A percentile compares a stretch with the other conserved stretches of the same genome.
These are phyloP conservation scores for Gossypium australe DNA, from an alignment of 345 rosid genomes.

Conservation along the genomic window DNA sequence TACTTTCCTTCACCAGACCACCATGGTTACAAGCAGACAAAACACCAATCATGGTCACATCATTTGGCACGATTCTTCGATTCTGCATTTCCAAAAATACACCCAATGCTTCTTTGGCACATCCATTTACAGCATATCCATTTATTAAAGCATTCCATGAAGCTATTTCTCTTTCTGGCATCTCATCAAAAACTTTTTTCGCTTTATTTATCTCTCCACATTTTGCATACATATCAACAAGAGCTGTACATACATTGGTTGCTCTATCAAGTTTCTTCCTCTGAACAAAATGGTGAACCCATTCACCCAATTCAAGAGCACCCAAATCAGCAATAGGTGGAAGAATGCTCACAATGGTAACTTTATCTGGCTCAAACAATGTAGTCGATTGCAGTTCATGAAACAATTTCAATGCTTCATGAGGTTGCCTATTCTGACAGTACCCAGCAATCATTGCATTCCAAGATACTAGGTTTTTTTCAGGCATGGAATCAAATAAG, in stretches of 20 bases:
- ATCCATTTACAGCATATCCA: slow-evolving; percentile 68
- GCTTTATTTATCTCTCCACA: slow-evolving; percentile 63
- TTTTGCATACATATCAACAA: slow-evolving; percentile 80
- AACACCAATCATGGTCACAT: slow-evolving; percentile 54
- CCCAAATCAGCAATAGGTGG: slow-evolving; percentile 79
- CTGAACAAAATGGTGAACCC: slow-evolving; percentile 48
- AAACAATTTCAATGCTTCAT: slow-evolving; percentile 62
- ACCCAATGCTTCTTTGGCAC: slow-evolving; percentile 52
- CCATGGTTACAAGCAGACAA: slow-evolving; percentile 80
- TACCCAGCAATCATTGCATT: slow-evolving; percentile 74
- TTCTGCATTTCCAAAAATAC: slow-evolving; percentile 41
- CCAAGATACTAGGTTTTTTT: slow-evolving; percentile 65
- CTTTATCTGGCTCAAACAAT: slow-evolving; percentile 53
- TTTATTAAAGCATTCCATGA: slow-evolving; percentile 79
- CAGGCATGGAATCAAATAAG: slow-evolving; percentile 66
- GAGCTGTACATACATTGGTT: slow-evolving; percentile 54
- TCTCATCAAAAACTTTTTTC: slow-evolving; percentile 37
- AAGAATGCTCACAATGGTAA: slow-evolving; percentile 57
- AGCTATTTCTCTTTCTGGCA: slow-evolving; percentile 39
- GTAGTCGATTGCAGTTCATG: slow-evolving; percentile 50
- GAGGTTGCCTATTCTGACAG: slow-evolving; percentile 58
- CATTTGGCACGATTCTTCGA: slow-evolving; percentile 51
- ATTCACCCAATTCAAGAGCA: slow-evolving; percentile 58
- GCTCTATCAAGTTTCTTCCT: slow-evolving; percentile 48
- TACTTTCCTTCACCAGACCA: slow-evolving; percentile 71